These are phyloP conservation scores for Emmonsia crescens DNA, from an alignment of 2,329 filamentous ascomycete species.

Conservation along the genomic window DNA sequence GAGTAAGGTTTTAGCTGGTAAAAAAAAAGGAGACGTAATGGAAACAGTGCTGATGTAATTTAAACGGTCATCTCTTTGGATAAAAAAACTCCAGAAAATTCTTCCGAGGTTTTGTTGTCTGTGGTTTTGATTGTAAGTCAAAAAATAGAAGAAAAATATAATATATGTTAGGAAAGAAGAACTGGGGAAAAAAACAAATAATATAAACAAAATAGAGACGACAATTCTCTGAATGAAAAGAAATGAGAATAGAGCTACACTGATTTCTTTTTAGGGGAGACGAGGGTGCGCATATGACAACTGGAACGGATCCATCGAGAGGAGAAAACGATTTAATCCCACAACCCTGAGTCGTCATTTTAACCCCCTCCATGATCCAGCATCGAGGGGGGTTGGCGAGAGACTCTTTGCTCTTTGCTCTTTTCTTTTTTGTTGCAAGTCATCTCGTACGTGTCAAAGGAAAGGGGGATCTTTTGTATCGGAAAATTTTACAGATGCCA, in stretches of 20 bases:
- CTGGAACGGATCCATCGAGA: neutral
- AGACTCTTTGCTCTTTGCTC: neutral
- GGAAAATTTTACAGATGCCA: neutral
- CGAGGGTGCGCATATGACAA: constrained; percentile 11
- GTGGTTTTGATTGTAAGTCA: neutral
- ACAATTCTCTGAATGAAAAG: neutral
- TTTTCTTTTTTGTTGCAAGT: neutral
- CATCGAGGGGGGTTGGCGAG: neutral
- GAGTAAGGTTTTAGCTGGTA: neutral
- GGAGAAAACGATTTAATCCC: neutral
- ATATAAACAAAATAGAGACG: neutral
- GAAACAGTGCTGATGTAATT: neutral
- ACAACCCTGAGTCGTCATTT: neutral
- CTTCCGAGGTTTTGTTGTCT: neutral
- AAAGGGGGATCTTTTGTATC: neutral
- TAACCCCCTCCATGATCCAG: neutral
- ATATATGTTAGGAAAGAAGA: neutral
- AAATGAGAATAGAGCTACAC: constrained; percentile 9
- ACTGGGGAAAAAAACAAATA: neutral
- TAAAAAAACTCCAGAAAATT: neutral
- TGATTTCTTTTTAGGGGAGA: constrained; percentile 2
- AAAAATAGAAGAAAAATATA: neutral
- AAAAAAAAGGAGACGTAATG: neutral
- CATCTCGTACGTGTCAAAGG: neutral
- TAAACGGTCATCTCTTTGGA: neutral